Conservation (phyloP, 2,329 filamentous ascomycete species). For the Arthrinium phaeospermum region DNA sequence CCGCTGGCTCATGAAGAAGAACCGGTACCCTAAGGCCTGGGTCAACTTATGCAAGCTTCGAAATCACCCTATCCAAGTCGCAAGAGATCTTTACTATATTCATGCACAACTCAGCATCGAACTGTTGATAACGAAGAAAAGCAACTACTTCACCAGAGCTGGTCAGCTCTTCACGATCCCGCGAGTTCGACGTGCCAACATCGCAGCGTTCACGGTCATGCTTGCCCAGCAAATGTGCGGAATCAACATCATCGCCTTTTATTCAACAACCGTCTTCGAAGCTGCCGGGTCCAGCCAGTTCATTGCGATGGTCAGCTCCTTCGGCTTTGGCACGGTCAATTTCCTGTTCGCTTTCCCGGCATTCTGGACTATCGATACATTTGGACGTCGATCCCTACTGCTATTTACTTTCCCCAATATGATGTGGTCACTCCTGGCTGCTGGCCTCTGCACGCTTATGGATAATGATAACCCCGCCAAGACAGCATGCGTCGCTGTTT, state of each 20-base stretch:
- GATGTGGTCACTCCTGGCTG: conserved; percentile 69
- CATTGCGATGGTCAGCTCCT: conserved; percentile 65
- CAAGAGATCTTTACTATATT: conserved; percentile 67
- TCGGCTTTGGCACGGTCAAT: conserved; percentile 70
- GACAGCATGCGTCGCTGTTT: conserved; percentile 59
- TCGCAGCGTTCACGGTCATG: conserved; percentile 82
- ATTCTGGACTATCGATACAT: conserved; percentile 71
- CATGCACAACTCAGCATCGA: conserved; percentile 70
- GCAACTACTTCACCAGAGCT: conserved; percentile 67
- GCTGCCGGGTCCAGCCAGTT: conserved; percentile 61
- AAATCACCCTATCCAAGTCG: conserved; percentile 61
- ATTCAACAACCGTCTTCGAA: conserved; percentile 68
- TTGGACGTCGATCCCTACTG: conserved; percentile 66
- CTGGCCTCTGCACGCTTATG: conserved; percentile 64
- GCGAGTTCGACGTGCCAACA: conserved; percentile 72
- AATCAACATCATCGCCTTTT: conserved; percentile 49
- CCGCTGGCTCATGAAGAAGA: conserved; percentile 71
- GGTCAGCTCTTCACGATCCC: conserved; percentile 72
- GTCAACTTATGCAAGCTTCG: conserved; percentile 58
- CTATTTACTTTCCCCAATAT: conserved; percentile 72
- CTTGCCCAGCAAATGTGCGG: conserved; percentile 75
- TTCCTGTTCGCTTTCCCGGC: conserved; percentile 69
- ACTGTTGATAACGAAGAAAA: conserved; percentile 51
- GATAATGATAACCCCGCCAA: conserved; percentile 30
- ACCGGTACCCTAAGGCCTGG: conserved; percentile 65